phyloP scores from a whole-genome alignment of 768 basidiomycete genomes.

The Lactarius evosmus region DNA sequence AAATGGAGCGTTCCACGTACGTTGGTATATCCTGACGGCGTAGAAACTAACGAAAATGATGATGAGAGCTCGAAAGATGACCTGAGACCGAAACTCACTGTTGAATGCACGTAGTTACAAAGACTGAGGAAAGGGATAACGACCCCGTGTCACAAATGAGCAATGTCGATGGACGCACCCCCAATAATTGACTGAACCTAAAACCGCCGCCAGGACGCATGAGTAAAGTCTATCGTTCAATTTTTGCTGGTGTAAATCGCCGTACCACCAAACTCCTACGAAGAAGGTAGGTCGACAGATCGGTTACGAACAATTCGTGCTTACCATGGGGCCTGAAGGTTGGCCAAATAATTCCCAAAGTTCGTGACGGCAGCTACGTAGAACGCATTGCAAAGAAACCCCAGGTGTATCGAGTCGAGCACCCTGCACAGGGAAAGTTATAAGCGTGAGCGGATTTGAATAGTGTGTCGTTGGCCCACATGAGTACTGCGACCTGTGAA shows the following conservation, averaged over 20 bases:
- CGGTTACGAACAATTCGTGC: not conserved
- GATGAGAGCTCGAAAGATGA: not conserved
- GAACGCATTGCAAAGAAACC: conserved; percentile 13
- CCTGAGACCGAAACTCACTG: conserved; percentile 1
- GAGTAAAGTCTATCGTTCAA: not conserved
- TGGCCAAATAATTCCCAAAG: conserved; percentile 11
- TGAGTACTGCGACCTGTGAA: conserved; percentile 14
- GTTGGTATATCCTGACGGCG: conserved; percentile 8
- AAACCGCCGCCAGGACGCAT: not conserved
- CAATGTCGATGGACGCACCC: conserved; percentile 2
- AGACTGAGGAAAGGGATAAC: not conserved
- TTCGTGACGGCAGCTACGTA: conserved; percentile 14
- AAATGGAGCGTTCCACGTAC: conserved; percentile 3
- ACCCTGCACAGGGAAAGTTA: not conserved
- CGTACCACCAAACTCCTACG: conserved; percentile 18
- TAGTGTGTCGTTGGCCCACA: not conserved
- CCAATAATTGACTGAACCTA: conserved; percentile 12
- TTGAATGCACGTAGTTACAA: conserved; percentile 14
- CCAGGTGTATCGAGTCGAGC: conserved; percentile 8
- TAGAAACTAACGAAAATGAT: conserved; percentile 3
- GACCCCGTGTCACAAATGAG: not conserved
- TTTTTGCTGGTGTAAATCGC: not conserved
- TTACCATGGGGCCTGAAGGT: conserved; percentile 23
- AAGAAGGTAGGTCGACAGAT: not conserved
- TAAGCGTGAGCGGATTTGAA: not conserved